These are phyloP conservation scores for Holtermanniella nyarrowii DNA, from an alignment of 768 basidiomycete genomes.

Conservation along the genomic window DNA sequence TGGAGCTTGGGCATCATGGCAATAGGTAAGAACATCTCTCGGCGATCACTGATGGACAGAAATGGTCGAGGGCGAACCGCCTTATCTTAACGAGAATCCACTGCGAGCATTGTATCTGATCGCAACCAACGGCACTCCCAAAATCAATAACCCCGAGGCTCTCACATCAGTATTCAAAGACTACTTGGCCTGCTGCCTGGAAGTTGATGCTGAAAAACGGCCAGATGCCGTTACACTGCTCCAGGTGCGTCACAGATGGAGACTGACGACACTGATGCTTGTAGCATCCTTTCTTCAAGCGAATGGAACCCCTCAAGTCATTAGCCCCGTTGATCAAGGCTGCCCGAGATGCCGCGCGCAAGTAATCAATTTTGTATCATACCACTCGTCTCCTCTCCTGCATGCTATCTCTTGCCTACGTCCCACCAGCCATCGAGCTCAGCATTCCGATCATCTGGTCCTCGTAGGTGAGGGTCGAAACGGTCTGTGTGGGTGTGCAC, in stretches of 20 bases:
- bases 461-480: not conserved
- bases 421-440: not conserved
- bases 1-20: constrained; percentile 98
- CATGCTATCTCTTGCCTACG: not conserved
- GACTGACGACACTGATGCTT: not conserved
- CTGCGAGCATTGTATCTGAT: constrained; percentile 89
- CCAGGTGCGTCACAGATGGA: constrained; percentile 47
- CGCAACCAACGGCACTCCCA: constrained; percentile 95
- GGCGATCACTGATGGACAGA: constrained; percentile 38
- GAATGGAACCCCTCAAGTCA: constrained; percentile 75
- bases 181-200: constrained; percentile 75
- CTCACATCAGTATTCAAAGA: constrained; percentile 71
- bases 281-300: constrained; percentile 78
- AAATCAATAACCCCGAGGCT: constrained; percentile 79
- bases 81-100: constrained; percentile 90
- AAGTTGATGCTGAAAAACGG: constrained; percentile 90
- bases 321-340: constrained; percentile 85
- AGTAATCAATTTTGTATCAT: not conserved
- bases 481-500: constrained; percentile 8
- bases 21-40: constrained; percentile 47
- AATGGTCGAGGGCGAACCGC: constrained; percentile 97
- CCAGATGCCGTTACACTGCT: constrained; percentile 74
- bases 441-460: not conserved
- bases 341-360: constrained; percentile 52
- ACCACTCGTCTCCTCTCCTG: not conserved